These are phyloP conservation scores for Xylariaceae sp. DNA, from an alignment of 2,329 filamentous ascomycete genomes.

Conservation along the genomic window DNA sequence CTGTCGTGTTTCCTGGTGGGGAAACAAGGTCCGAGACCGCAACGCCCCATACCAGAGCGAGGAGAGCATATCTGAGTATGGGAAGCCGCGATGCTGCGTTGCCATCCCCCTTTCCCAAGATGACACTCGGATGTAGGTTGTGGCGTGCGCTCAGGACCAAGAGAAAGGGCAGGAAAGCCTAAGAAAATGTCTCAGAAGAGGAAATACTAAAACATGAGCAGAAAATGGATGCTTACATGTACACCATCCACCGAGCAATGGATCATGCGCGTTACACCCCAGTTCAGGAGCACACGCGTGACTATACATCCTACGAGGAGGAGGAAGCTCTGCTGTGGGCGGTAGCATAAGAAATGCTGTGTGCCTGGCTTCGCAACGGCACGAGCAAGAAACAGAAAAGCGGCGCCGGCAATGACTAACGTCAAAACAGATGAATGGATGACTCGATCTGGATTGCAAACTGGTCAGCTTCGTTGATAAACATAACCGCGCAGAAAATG, in stretches of 20 bases:
- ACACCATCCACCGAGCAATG: constrained; percentile 32
- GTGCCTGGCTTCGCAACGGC: constrained; percentile 11
- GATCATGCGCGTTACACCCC: constrained; percentile 29
- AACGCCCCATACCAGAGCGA: constrained; percentile 31
- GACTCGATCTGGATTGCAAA: constrained; percentile 27
- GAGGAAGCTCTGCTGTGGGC: constrained; percentile 15
- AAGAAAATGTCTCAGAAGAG: background rate
- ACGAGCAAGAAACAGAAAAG: constrained; percentile 18
- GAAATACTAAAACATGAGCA: background rate
- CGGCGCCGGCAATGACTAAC: constrained; percentile 20
- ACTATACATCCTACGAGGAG: constrained; percentile 23
- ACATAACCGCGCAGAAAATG: background rate
- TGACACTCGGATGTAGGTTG: constrained; percentile 17
- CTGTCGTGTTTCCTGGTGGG: constrained; percentile 23
- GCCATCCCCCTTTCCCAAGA: constrained; percentile 20
- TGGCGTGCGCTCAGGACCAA: constrained; percentile 21
- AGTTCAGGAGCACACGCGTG: constrained; percentile 27
- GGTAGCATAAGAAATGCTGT: constrained; percentile 12
- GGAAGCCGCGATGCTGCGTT: constrained; percentile 8
- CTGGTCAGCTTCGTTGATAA: background rate
- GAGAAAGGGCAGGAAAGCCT: constrained; percentile 32
- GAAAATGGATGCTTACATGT: constrained; percentile 23
- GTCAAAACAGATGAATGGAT: constrained; percentile 32
- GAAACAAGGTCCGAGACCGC: constrained; percentile 25
- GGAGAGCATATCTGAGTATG: constrained; percentile 17